Evolutionary conservation across 495 filamentous ascomycete genomes (phyloP).

Genomic region (Podospora bellae-mahoneyi): DNA sequence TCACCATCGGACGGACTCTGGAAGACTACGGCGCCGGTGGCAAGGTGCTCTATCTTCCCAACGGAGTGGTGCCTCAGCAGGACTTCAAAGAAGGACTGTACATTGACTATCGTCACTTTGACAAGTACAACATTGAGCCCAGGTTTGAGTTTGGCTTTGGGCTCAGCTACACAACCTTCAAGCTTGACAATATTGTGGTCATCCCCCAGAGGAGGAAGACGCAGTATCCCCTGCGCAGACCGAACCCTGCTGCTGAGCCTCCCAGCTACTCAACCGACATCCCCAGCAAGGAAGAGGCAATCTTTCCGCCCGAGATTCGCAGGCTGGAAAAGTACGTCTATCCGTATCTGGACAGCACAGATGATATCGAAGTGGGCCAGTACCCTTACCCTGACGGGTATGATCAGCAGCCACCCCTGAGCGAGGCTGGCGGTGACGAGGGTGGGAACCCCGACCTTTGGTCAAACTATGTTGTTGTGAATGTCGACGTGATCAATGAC

Average conservation of each 20-base stretch:
- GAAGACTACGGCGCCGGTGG: conserved; percentile 80
- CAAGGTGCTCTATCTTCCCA: conserved; percentile 70
- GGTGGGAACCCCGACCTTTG: conserved; percentile 86
- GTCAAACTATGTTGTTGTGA: conserved; percentile 59
- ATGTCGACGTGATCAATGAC: conserved; percentile 67
- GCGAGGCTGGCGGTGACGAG: conserved; percentile 71
- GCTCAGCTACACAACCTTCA: conserved; percentile 76
- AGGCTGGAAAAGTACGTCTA: conserved; percentile 79
- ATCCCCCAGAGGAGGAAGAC: conserved; percentile 54
- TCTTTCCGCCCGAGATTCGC: conserved; percentile 67
- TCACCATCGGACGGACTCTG: conserved; percentile 78
- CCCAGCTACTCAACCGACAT: conserved; percentile 57
- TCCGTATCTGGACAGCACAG: conserved; percentile 67
- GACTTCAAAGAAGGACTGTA: conserved; percentile 80
- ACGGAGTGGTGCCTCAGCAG: conserved; percentile 74
- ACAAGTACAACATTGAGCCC: conserved; percentile 63
- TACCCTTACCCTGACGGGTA: conserved; percentile 77
- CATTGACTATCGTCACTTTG: conserved; percentile 90
- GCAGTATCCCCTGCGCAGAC: conserved; percentile 58
- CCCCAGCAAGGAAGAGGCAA: conserved; percentile 53
- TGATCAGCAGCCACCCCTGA: conserved; percentile 49
- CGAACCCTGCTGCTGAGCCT: conserved; percentile 53
- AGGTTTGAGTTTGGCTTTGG: conserved; percentile 79
- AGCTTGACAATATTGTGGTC: conserved; percentile 59
- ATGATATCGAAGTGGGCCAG: conserved; percentile 51